phyloP scores from a whole-genome alignment of 371 early-diverging fungal genomes.

The Funneliformis caledonium region DNA sequence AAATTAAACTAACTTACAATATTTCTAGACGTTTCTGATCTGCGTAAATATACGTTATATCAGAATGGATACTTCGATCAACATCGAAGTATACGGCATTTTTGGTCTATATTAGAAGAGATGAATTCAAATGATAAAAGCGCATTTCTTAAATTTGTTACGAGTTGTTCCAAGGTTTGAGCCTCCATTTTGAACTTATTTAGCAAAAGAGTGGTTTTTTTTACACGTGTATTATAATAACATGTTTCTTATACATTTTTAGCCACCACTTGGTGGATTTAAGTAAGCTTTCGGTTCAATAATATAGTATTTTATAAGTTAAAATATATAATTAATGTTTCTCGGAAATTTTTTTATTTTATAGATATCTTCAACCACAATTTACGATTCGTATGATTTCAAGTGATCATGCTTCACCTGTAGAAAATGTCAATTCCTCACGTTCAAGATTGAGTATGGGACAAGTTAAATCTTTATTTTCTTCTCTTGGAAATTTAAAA shows the following conservation, averaged over 20 bases:
- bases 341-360: not conserved
- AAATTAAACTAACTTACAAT: not conserved
- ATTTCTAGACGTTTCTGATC: constrained; percentile 70
- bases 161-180: constrained; percentile 75
- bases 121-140: constrained; percentile 69
- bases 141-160: constrained; percentile 83
- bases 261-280: constrained; percentile 92
- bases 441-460: not conserved
- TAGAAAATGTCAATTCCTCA: too few species aligned
- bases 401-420: not conserved
- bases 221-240: too few species aligned
- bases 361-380: constrained; percentile 60
- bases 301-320: too few species aligned
- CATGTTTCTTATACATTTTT: constrained; percentile 35
- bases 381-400: constrained; percentile 70
- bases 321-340: too few species aligned
- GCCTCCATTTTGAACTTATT: not conserved
- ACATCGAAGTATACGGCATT: constrained; percentile 73
- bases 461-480: not conserved
- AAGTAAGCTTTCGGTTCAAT: constrained; percentile 46
- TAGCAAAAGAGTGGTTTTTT: too few species aligned
- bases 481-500: not conserved
- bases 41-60: constrained; percentile 82
- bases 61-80: constrained; percentile 80
- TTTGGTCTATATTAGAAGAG: constrained; percentile 81